Base-by-base conservation (phyloP, 208 protist species). In the Leishmania martiniquensis region DNA sequence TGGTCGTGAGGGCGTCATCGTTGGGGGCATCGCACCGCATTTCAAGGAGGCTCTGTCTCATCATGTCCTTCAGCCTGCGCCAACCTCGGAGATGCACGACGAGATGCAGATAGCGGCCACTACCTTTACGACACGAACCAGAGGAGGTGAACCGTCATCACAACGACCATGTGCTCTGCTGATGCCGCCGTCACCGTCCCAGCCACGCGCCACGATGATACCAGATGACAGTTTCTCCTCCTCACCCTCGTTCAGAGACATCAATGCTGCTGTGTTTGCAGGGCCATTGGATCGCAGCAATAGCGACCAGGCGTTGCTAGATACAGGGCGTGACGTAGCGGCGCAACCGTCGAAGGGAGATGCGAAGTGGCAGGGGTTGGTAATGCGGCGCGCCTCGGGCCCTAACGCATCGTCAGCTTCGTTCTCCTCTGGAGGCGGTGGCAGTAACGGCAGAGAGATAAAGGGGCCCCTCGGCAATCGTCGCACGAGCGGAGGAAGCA, bases 171-270 rank as follows among this genome's bases (percentile, higher is more conserved):
- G 75, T 32, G 75, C 47, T 4, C 34, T 77, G 1, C 60, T 84
- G 51, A 84, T 84, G 80, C 80, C 80, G 4, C 80, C 80, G 12
- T 84, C 74, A 17, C 80, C 80, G 70, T 79, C 80, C 62, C 75
- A 80, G 75, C 75, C 74, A 22, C 75, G 80, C 9, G 70, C 37
- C 29, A 37, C 70, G 52, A 7, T 12, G 37, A 17, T 29, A 15
- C 34, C 25, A n/a, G 51, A 45, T 44, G 22, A 29, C 51, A 74
- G 34, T 7, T 32, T 37, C 2, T 39, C 1, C 52, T 17, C 52
- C 34, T 60, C 52, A 17, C 20, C 37, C 6, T 12, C 52, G 6
- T 44, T 34, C 1, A 42, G 22, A 69, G 44, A 51, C 39, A 25
- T 25, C 65, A 17, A 1, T 51, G 65, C 65, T 17, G 42, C 42